Evolutionary conservation across 495 filamentous ascomycete species (phyloP), one percentile per base, ranked within the genome.

Genomic region (Penicillium macrosclerotiorum): DNA sequence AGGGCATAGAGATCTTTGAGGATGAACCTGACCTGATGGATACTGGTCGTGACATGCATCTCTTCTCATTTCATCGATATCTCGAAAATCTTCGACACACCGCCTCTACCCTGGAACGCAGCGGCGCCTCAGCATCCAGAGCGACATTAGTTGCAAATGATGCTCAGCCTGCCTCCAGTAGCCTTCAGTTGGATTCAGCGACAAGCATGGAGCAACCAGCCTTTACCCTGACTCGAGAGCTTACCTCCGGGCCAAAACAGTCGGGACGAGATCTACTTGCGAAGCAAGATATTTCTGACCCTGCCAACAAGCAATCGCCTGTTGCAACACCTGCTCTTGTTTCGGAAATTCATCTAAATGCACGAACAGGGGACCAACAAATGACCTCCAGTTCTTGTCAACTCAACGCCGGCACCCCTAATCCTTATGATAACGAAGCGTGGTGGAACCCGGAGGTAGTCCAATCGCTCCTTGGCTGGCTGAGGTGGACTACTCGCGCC

Each of bases 341-440:
- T 8, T 70, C 68, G 0, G 72, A 75, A 51, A 55, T 67, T 0
- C 59, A 67, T 42, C 51, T 75, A 14, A 65, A 72, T 43, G 72
- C 67, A 0, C 64, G 58, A 32, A 67, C 60, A 6, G 59, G 64
- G 25, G 53, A 51, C 7, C 46, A 19, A 14, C 29, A 37, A n/a
- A n/a, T n/a, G n/a, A n/a, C n/a, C n/a, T n/a, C n/a, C 8, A 6
- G 22, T 17, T 17, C 4, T 24, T 20, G 30, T n/a, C 37, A 54
- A 14, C 16, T 36, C 37, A 16, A 18, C 8, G 22, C 16, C 5
- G 3, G 19, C 9, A 9, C 24, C 12, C 12, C n/a, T 17, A 8
- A 22, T 27, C 11, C 22, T 3, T 5, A 2, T 17, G 11, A 19
- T 3, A 26, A 40, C n/a, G 16, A 26, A 8, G 14, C 43, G 22